Evolutionary conservation across 2,329 filamentous ascomycete genomes (phyloP), one percentile per base, ranked within the genome.

Genomic region (Scytalidium sp.): DNA sequence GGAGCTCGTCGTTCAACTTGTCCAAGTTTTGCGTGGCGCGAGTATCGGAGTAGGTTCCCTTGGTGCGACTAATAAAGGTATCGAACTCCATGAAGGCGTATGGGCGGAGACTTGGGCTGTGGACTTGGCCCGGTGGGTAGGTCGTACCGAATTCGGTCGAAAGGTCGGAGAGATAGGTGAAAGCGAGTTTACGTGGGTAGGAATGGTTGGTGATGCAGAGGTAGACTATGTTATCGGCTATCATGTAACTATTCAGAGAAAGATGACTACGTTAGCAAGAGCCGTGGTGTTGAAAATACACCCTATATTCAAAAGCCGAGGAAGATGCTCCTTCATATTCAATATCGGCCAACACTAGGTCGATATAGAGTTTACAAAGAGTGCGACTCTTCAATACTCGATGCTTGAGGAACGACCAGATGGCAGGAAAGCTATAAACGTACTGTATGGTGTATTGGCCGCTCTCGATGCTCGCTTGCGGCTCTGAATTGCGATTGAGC

Each of bases 11-110:
- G 66, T 99, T 97, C 58, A 99, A 78, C 72, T 93, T 91, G 70
- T 95, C 90, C 50, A 99, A 81, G 71, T 97, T 97, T 72, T 92
- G 88, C 13, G 89, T 83, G 15, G 94, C 94, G 57, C 94, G 85
- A 48, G 88, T 84, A 70, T 99, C 94, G 62, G 94, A 89, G 72
- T 99, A 99, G 22, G 92, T 91, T 61, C 91, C 87, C 73, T 93
- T 94, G 39, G 92, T 96, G 67, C 90, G 87, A 66, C 87, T 80
- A 71, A 99, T 96, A 75, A 96, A 97, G 56, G 88, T 96, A 72
- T 99, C 95, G 69, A 99, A 99, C 67, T 96, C 91, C 76, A 96
- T 92, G 67, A 96, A 97, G 52, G 91, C 92, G 72, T 97, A 99
- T 5, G 94, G 93, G 20, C 93, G 88, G 57, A 95, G 81, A 27